phyloP scores from a whole-genome alignment of 2,329 filamentous ascomycete genomes.

The Trichoderma simmonsii region DNA sequence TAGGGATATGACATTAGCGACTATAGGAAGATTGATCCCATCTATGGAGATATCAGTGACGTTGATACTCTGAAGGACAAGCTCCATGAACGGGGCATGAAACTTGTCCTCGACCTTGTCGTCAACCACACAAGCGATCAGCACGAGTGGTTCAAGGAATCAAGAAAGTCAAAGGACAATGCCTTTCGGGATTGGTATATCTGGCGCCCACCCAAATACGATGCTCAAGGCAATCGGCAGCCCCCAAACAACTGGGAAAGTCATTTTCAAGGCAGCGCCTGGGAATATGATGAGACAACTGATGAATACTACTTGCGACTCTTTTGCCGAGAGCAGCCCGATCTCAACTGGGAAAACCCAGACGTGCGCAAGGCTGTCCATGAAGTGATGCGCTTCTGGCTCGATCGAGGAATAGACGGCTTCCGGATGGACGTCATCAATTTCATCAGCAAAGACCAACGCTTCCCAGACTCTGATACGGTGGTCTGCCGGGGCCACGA shows the following conservation, averaged over 20 bases:
- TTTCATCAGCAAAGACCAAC: conserved; percentile 60
- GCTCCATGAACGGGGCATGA: conserved; percentile 62
- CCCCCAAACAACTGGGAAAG: conserved; percentile 59
- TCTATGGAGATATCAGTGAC: conserved; percentile 65
- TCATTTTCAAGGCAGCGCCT: conserved; percentile 42
- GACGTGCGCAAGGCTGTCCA: conserved; percentile 64
- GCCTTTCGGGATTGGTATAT: conserved; percentile 61
- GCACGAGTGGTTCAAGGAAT: conserved; percentile 58
- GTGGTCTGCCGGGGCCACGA: conserved; percentile 35
- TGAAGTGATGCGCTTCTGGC: conserved; percentile 70
- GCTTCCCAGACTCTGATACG: conserved; percentile 48
- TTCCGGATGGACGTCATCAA: conserved; percentile 69
- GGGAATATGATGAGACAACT: conserved; percentile 49
- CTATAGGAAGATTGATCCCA: conserved; percentile 62
- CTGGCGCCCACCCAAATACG: conserved; percentile 59
- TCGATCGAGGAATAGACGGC: conserved; percentile 63
- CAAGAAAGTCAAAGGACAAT: conserved; percentile 50
- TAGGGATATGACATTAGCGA: conserved; percentile 68
- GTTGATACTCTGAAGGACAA: conserved; percentile 61
- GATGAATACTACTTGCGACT: conserved; percentile 62
- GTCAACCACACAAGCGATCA: conserved; percentile 66
- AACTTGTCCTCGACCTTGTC: conserved; percentile 68
- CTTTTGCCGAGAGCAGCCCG: conserved; percentile 68
- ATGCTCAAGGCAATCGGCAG: conserved; percentile 53
- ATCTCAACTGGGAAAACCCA: conserved; percentile 74